These are phyloP conservation scores for Colletotrichum trifolii DNA, from an alignment of 2,329 filamentous ascomycete genomes.

Conservation along the genomic window DNA sequence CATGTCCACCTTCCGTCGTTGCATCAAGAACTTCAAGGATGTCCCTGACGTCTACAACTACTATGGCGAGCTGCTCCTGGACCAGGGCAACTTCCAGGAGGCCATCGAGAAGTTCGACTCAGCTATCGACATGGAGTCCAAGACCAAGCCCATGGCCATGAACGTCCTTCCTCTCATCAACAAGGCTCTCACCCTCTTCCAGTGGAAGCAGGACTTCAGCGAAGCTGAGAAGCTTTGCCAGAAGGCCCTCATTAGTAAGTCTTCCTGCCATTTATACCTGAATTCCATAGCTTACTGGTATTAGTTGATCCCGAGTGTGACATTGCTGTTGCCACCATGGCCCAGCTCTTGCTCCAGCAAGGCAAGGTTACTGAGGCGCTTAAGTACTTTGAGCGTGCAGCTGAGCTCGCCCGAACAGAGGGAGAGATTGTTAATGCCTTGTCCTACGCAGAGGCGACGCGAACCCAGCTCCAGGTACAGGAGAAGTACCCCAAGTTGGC, in stretches of 20 bases:
- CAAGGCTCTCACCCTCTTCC: conserved; percentile 96
- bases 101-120: conserved; percentile 98
- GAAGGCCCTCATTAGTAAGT: conserved; percentile 95
- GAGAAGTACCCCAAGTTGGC: conserved; percentile 87
- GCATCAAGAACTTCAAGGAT: conserved; percentile 98
- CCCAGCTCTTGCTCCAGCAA: conserved; percentile 95
- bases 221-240: conserved; percentile 97
- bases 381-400: conserved; percentile 96
- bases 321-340: conserved; percentile 98
- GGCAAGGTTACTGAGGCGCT: conserved; percentile 96
- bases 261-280: background rate
- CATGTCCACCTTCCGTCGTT: conserved; percentile 97
- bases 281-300: conserved; percentile 45
- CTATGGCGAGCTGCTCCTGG: conserved; percentile 95
- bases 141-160: conserved; percentile 92
- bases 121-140: conserved; percentile 98
- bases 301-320: conserved; percentile 97
- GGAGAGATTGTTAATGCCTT: conserved; percentile 96
- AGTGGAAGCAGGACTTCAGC: conserved; percentile 96
- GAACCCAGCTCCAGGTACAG: conserved; percentile 93
- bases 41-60: conserved; percentile 99
- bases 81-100: conserved; percentile 95
- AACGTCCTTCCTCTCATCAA: conserved; percentile 98
- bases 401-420: conserved; percentile 92
- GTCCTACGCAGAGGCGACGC: conserved; percentile 95